phyloP scores from a whole-genome alignment of 2,329 filamentous ascomycete species.

The Thielaviopsis musarum region DNA sequence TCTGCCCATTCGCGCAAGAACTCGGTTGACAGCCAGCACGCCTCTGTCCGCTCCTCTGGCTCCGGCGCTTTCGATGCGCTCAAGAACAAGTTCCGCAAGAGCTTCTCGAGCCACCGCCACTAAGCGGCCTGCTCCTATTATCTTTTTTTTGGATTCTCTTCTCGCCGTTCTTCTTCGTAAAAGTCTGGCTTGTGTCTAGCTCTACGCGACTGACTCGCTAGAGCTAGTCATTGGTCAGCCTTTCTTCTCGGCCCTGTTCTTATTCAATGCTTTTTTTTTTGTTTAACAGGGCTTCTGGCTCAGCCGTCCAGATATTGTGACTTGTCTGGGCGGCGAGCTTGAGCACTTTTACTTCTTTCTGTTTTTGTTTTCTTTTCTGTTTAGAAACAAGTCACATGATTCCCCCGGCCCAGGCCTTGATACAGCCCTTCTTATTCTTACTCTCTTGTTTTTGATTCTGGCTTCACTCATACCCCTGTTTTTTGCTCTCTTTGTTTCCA shows the following conservation, averaged over 20 bases:
- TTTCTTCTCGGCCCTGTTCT: not conserved
- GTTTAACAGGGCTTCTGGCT: not conserved
- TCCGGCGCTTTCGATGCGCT: not conserved
- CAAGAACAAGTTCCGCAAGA: constrained; percentile 9
- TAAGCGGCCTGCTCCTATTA: not conserved
- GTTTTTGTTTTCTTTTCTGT: not conserved
- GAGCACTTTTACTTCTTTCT: not conserved
- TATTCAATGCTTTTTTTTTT: not conserved
- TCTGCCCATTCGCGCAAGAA: not conserved
- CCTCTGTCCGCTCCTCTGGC: constrained; percentile 1
- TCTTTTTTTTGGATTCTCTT: not conserved
- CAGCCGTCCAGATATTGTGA: not conserved
- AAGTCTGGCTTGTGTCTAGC: not conserved
- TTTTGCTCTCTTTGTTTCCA: not conserved
- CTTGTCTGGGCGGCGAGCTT: not conserved
- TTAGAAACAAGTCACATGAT: not conserved
- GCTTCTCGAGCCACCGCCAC: constrained; percentile 1
- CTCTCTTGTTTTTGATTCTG: not conserved
- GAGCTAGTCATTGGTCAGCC: not conserved
- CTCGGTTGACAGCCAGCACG: not conserved
- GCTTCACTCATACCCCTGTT: not conserved
- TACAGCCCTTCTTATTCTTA: not conserved
- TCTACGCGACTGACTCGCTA: not conserved
- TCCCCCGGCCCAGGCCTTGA: not conserved
- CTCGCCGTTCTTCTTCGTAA: too few relatives aligned